These are phyloP conservation scores for Akanthomyces lecanii DNA, from an alignment of 2,329 filamentous ascomycete species.

Conservation along the genomic window DNA sequence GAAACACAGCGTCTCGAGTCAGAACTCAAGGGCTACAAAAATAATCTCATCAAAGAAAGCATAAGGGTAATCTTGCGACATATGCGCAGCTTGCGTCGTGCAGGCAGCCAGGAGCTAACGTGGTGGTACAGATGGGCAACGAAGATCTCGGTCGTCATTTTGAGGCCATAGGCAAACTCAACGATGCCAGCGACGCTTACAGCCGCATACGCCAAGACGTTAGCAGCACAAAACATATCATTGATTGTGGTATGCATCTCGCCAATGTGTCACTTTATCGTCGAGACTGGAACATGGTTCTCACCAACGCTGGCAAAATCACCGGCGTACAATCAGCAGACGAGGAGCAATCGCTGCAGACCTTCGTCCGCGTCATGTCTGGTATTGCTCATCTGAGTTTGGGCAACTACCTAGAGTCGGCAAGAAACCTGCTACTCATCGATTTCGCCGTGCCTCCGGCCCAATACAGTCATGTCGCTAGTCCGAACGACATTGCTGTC, in stretches of 20 bases:
- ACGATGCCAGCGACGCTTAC: slow-evolving; percentile 71
- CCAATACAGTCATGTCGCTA: slow-evolving; percentile 68
- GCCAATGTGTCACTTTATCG: slow-evolving; percentile 72
- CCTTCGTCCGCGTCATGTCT: slow-evolving; percentile 49
- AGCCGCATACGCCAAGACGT: slow-evolving; percentile 86
- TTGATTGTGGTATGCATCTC: slow-evolving; percentile 76
- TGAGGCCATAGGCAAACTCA: slow-evolving; percentile 71
- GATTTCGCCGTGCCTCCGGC: slow-evolving; percentile 47
- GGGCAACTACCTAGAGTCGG: slow-evolving; percentile 57
- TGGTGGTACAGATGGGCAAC: slow-evolving; percentile 70
- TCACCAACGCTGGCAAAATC: slow-evolving; percentile 61
- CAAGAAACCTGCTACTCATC: slow-evolving; percentile 63
- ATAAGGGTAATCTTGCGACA: slow-evolving; percentile 59
- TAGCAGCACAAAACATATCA: slow-evolving; percentile 75
- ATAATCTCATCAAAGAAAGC: slow-evolving; percentile 95
- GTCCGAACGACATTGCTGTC: slow-evolving; percentile 81
- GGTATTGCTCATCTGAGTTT: slow-evolving; percentile 48
- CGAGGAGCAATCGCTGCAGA: slow-evolving; percentile 45
- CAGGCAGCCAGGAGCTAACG: slow-evolving; percentile 10
- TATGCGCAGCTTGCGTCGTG: too few relatives aligned
- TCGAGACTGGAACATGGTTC: slow-evolving; percentile 68
- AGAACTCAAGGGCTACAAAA: slow-evolving; percentile 89
- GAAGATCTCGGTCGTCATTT: slow-evolving; percentile 86
- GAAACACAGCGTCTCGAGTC: slow-evolving; percentile 74
- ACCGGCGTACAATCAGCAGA: slow-evolving; percentile 40